Evolutionary conservation across 768 basidiomycete genomes (phyloP), one percentile per base, ranked within the genome.

Genomic region (Hericium coralloides): DNA sequence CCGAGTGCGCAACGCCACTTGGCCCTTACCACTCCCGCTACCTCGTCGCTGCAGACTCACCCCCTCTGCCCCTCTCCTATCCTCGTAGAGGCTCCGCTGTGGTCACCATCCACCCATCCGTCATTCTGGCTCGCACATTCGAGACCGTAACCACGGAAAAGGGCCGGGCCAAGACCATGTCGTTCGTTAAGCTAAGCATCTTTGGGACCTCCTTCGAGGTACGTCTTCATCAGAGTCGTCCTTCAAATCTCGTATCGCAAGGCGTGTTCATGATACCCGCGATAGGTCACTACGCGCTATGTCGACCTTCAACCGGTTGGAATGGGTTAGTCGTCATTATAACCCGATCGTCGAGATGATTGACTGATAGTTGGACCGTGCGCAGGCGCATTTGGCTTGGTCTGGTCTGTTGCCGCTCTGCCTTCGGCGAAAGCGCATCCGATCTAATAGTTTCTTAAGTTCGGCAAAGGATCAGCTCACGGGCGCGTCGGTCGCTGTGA

Each of bases 161-260:
- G 26, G 50, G 48, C 37, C 12, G 22, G 52, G 48, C 57, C 48
- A 56, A 55, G 52, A 52, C 54, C 55, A 92, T 93, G 91, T 93
- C 91, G 55, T 97, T 97, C 65, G 94, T 98, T 67, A 98, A 98
- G 76, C 90, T 98, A 67, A 90, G 87, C 74, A 98, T 98, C 74
- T 98, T 98, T 66, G 95, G 94, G 49, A 99, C 95, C 61, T 97
- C 95, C 55, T 95, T 95, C 73, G 93, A 95, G 84, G 92, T 88
- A 54, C 55, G 74, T 66, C 52, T 38, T 52, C 31, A 48, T 38
- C 47, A 45, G 53, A 57, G 38, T 49, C 36, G 7, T 37, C 22
- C 43, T 18, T 20, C n/a, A 57, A 26, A 43, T 55, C 38, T 12
- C 53, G 38, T 31, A 31, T 6, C 31, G 7, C 31, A 31, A 31